These are phyloP conservation scores for Pyrenophora tritici-repentis DNA, from an alignment of 2,329 filamentous ascomycete genomes.

Conservation along the genomic window DNA sequence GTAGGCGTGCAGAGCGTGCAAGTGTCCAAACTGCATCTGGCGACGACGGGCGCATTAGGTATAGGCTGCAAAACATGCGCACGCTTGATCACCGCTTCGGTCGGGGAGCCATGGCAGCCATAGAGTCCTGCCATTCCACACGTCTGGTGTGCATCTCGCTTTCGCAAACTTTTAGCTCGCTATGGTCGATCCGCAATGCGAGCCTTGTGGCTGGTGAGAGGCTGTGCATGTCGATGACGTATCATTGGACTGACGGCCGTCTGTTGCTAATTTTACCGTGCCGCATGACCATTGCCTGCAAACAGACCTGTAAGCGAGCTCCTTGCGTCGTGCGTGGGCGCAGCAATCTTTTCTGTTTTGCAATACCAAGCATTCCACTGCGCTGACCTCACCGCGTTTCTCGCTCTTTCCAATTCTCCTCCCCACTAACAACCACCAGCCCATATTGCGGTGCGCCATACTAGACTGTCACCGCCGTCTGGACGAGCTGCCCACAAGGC, in stretches of 20 bases:
- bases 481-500: conserved; percentile 6
- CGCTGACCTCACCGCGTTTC: conserved; percentile 39
- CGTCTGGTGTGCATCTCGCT: conserved; percentile 9
- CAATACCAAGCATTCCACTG: conserved; percentile 15
- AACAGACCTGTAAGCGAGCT: conserved; percentile 21
- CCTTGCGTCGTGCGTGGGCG: neutral
- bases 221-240: conserved; percentile 24
- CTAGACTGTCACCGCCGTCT: conserved; percentile 26
- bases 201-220: conserved; percentile 33
- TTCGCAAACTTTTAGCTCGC: conserved; percentile 19
- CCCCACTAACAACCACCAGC: conserved; percentile 3
- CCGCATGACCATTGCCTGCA: conserved; percentile 29
- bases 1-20: conserved; percentile 22
- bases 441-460: conserved; percentile 19
- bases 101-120: conserved; percentile 22
- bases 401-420: conserved; percentile 12
- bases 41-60: conserved; percentile 38
- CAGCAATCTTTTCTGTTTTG: too few relatives aligned
- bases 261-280: conserved; percentile 23
- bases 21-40: conserved; percentile 32
- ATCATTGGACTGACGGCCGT: conserved; percentile 20
- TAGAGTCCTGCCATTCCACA: conserved; percentile 23
- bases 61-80: conserved; percentile 27
- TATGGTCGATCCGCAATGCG: conserved; percentile 23
- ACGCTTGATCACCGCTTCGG: conserved; percentile 39